Conservation (phyloP, 495 filamentous ascomycete species). For the Aspergillus bridgeri region DNA sequence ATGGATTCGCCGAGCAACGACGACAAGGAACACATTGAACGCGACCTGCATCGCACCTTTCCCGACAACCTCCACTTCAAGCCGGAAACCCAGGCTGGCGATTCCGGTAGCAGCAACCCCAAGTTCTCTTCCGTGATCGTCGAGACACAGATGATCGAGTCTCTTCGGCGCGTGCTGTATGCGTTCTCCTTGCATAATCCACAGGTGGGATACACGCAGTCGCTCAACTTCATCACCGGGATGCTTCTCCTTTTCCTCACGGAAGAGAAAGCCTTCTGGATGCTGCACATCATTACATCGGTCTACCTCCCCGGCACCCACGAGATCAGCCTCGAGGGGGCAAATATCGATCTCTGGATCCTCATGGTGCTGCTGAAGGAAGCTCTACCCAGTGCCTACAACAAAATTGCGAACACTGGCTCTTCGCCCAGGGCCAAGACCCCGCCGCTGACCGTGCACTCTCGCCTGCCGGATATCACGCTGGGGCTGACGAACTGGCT, state of each 20-base stretch:
- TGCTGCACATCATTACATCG: slow-evolving; percentile 88
- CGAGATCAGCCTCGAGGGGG: slow-evolving; percentile 85
- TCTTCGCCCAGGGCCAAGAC: slow-evolving; percentile 44
- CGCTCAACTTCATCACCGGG: slow-evolving; percentile 94
- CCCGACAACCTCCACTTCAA: slow-evolving; percentile 94
- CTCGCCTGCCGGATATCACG: slow-evolving; percentile 81
- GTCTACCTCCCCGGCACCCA: slow-evolving; percentile 89
- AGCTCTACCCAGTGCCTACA: slow-evolving; percentile 79
- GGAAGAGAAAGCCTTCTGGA: slow-evolving; percentile 91
- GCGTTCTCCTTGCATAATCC: slow-evolving; percentile 90
- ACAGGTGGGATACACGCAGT: slow-evolving; percentile 91
- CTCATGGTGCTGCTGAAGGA: slow-evolving; percentile 84
- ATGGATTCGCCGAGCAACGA: slow-evolving; percentile 59
- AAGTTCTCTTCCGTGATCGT: slow-evolving; percentile 33
- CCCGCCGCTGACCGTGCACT: slow-evolving; percentile 46
- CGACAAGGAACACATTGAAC: slow-evolving; percentile 88
- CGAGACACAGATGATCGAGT: slow-evolving; percentile 75
- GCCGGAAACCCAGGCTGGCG: slow-evolving; percentile 50
- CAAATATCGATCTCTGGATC: slow-evolving; percentile 92
- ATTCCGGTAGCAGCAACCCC: slow-evolving; percentile 30
- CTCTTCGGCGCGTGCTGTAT: slow-evolving; percentile 79
- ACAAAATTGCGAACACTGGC: slow-evolving; percentile 77
- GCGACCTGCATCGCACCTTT: slow-evolving; percentile 92
- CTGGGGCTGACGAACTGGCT: slow-evolving; percentile 97
- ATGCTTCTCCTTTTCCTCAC: slow-evolving; percentile 89